Conservation (phyloP, 2,329 filamentous ascomycete species). For the Fusarium sp. region DNA sequence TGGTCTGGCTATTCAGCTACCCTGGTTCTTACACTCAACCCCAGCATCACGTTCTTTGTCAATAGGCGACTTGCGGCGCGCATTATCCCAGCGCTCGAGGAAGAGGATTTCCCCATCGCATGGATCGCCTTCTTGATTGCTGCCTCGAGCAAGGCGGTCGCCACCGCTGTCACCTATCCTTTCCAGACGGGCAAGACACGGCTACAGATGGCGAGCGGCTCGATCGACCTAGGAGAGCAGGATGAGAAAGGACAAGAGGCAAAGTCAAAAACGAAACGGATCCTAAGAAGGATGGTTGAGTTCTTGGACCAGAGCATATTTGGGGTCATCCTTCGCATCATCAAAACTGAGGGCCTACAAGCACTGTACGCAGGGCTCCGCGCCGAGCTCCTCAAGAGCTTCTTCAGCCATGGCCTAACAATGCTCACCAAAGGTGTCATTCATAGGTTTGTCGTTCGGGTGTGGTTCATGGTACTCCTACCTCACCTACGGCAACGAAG, state of each 20-base stretch:
- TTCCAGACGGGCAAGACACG: constrained; percentile 87
- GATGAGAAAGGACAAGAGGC: constrained; percentile 7
- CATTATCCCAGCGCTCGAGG: constrained; percentile 64
- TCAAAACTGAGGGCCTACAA: constrained; percentile 72
- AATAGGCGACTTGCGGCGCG: constrained; percentile 77
- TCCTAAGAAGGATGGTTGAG: constrained; percentile 28
- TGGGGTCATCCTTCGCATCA: constrained; percentile 68
- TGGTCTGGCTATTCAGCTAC: constrained; percentile 91
- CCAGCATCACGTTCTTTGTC: constrained; percentile 86
- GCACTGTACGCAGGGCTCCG: constrained; percentile 82
- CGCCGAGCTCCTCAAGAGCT: constrained; percentile 83
- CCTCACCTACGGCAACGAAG: constrained; percentile 42
- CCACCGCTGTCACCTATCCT: constrained; percentile 84
- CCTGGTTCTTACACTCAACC: constrained; percentile 85
- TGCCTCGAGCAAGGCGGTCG: constrained; percentile 81
- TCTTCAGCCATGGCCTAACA: constrained; percentile 86
- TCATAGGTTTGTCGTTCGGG: constrained; percentile 76
- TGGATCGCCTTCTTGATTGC: constrained; percentile 66
- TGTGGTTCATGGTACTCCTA: constrained; percentile 70
- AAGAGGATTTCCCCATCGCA: constrained; percentile 53
- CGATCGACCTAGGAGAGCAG: constrained; percentile 11
- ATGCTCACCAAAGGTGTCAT: constrained; percentile 88
- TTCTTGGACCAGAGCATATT: constrained; percentile 67
- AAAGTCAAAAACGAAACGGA: background rate
- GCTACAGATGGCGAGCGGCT: constrained; percentile 70